A percentile compares a stretch with the other conserved stretches of the same genome.
These are phyloP conservation scores for Fusarium buharicum DNA, from an alignment of 2,329 filamentous ascomycete species.

Conservation along the genomic window DNA sequence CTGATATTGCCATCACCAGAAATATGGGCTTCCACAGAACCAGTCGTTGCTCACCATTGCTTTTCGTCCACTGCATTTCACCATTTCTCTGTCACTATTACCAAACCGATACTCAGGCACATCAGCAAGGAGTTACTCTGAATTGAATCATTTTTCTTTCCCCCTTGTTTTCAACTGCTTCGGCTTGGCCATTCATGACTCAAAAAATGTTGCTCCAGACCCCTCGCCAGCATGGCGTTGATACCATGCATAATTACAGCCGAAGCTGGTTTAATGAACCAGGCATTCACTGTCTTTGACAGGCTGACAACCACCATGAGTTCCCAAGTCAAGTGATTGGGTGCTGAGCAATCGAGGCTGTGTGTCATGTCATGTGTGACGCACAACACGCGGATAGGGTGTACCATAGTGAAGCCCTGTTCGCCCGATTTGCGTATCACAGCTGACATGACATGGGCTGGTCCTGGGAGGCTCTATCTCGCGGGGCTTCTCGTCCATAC, in stretches of 20 bases:
- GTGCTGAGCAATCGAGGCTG: slow-evolving; percentile 4
- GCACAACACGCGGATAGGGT: slow-evolving; percentile 13
- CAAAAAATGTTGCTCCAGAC: neutral
- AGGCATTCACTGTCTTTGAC: slow-evolving; percentile 17
- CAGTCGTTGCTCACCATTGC: slow-evolving; percentile 1
- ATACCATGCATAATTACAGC: slow-evolving; percentile 10
- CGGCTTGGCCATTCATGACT: neutral
- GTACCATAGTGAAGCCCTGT: slow-evolving; percentile 5
- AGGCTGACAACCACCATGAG: slow-evolving; percentile 3
- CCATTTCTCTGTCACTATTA: slow-evolving; percentile 9
- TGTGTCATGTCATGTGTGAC: slow-evolving; percentile 25
- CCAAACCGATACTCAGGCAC: slow-evolving; percentile 1
- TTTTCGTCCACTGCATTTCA: neutral
- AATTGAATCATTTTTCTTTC: slow-evolving; percentile 20
- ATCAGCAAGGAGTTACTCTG: slow-evolving; percentile 28
- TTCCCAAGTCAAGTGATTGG: slow-evolving; percentile 30
- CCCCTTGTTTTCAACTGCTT: neutral
- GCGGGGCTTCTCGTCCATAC: neutral
- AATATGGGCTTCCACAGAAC: neutral
- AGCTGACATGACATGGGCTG: slow-evolving; percentile 8
- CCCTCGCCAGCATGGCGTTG: neutral
- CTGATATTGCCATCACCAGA: neutral
- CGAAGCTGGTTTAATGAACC: slow-evolving; percentile 10
- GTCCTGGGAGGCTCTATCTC: slow-evolving; percentile 7
- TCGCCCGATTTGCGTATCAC: slow-evolving; percentile 16